Percentiles rank a stretch among this genome's conserved stretches.
Conservation (phyloP, 2,329 filamentous ascomycete species). For the Cytospora chrysosperma region DNA sequence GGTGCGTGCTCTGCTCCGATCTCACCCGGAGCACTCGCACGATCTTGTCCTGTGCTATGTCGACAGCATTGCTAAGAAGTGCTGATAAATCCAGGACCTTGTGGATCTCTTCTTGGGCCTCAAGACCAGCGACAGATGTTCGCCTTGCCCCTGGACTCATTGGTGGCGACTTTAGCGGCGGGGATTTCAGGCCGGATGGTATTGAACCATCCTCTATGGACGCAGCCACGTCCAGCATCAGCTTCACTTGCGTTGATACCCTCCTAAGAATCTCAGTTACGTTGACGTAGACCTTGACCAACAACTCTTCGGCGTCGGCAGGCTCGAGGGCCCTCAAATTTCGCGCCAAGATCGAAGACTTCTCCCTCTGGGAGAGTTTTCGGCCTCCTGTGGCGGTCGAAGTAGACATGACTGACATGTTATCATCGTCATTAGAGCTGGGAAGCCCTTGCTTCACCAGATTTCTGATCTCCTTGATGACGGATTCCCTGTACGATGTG, state of each 20-base stretch:
- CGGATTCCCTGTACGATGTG: slow-evolving; percentile 78
- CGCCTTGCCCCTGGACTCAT: slow-evolving; percentile 48
- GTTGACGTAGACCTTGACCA: slow-evolving; percentile 79
- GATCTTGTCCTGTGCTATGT: slow-evolving; percentile 75
- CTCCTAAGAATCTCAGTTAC: slow-evolving; percentile 84
- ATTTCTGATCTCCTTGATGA: slow-evolving; percentile 81
- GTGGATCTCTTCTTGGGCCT: slow-evolving; percentile 72
- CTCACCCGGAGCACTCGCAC: slow-evolving; percentile 75
- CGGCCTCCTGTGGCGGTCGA: slow-evolving; percentile 72
- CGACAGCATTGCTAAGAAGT: slow-evolving; percentile 75
- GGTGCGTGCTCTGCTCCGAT: slow-evolving; percentile 67
- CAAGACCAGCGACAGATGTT: slow-evolving; percentile 40
- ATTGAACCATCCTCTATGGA: slow-evolving; percentile 52
- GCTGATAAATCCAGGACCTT: slow-evolving; percentile 75
- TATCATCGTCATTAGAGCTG: slow-evolving; percentile 91
- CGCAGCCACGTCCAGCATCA: slow-evolving; percentile 91
- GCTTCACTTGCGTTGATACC: slow-evolving; percentile 86
- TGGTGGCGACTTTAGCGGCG: slow-evolving; percentile 50
- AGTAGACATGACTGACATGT: slow-evolving; percentile 81
- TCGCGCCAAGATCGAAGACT: slow-evolving; percentile 81
- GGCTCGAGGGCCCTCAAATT: slow-evolving; percentile 83
- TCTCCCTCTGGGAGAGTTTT: slow-evolving; percentile 77
- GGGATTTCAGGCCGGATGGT: slow-evolving; percentile 45
- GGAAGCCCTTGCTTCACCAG: slow-evolving; percentile 83
- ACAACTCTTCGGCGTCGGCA: slow-evolving; percentile 79